phyloP scores from a whole-genome alignment of 2,329 filamentous ascomycete genomes.

The Lasiodiplodia hormozganensis region DNA sequence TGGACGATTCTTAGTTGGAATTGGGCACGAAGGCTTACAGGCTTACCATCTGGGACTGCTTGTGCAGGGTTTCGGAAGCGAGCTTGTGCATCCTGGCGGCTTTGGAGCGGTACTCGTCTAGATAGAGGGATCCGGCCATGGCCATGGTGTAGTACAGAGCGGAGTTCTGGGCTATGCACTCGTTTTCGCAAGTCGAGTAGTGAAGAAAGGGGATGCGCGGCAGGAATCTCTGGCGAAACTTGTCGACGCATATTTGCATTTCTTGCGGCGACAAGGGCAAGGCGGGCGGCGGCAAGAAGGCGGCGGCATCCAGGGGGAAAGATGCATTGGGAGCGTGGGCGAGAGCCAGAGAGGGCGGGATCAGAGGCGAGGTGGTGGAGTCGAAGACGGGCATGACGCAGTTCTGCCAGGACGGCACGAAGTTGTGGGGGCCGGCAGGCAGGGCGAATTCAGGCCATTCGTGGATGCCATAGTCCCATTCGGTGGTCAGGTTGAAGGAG shows the following conservation, averaged over 20 bases:
- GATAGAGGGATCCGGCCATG: constrained; percentile 22
- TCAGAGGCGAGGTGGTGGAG: neutral
- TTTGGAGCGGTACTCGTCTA: constrained; percentile 24
- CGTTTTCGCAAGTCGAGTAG: constrained; percentile 21
- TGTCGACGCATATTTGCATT: constrained; percentile 20
- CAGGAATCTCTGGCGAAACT: constrained; percentile 16
- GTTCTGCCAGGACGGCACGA: constrained; percentile 26
- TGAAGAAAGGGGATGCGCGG: constrained; percentile 26
- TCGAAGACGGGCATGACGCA: constrained; percentile 26
- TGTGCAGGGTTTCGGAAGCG: constrained; percentile 6
- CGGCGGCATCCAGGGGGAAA: constrained; percentile 4
- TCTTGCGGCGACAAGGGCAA: constrained; percentile 18
- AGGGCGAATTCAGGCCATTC: constrained; percentile 26
- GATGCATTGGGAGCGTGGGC: constrained; percentile 22
- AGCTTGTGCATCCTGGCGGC: constrained; percentile 23
- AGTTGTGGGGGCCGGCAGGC: neutral
- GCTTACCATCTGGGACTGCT: constrained; percentile 8
- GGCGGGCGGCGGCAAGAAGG: neutral
- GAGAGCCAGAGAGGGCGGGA: constrained; percentile 26
- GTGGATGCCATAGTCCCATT: constrained; percentile 23
- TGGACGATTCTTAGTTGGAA: neutral
- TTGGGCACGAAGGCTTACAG: neutral
- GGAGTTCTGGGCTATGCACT: constrained; percentile 16
- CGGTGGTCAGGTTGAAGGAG: constrained; percentile 24
- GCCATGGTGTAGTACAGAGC: constrained; percentile 26